Percentiles rank a stretch among this genome's conserved stretches.
These are phyloP conservation scores for Triangularia setosa DNA, from an alignment of 2,329 filamentous ascomycete genomes.

Conservation along the genomic window DNA sequence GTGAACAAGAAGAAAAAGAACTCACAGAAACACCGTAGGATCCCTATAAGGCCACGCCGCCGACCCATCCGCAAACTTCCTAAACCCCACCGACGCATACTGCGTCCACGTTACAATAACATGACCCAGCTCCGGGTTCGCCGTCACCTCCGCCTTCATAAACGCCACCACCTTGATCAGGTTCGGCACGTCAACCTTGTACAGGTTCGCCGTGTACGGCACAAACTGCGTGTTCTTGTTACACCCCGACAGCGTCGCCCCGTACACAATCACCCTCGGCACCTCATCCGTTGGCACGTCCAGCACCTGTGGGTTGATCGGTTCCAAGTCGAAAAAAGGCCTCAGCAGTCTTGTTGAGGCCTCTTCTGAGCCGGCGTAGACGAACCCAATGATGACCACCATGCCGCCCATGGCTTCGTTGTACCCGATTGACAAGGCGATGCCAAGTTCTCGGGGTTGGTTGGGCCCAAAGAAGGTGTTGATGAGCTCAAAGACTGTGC, in stretches of 20 bases:
- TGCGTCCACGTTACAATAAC: not conserved
- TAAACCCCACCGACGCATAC: not conserved
- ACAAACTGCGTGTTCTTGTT: not conserved
- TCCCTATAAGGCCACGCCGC: not conserved
- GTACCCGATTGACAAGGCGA: not conserved
- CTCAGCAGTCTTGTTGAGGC: not conserved
- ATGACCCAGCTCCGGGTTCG: not conserved
- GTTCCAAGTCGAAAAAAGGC: not conserved
- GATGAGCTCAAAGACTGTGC: not conserved
- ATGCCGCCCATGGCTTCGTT: not conserved
- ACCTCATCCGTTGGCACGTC: not conserved
- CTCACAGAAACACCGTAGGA: not conserved
- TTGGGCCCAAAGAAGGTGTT: not conserved
- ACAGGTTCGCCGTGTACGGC: not conserved
- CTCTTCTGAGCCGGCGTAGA: not conserved
- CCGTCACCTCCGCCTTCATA: not conserved
- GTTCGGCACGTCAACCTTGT: not conserved
- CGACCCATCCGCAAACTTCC: not conserved
- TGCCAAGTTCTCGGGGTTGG: not conserved
- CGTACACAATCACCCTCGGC: not conserved
- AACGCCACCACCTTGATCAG: not conserved
- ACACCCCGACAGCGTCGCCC: not conserved
- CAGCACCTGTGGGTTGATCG: not conserved
- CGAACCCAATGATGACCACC: not conserved
- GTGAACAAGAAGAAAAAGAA: not conserved